phyloP scores from a whole-genome alignment of 2,329 filamentous ascomycete species.

The Pyricularia grisea region DNA sequence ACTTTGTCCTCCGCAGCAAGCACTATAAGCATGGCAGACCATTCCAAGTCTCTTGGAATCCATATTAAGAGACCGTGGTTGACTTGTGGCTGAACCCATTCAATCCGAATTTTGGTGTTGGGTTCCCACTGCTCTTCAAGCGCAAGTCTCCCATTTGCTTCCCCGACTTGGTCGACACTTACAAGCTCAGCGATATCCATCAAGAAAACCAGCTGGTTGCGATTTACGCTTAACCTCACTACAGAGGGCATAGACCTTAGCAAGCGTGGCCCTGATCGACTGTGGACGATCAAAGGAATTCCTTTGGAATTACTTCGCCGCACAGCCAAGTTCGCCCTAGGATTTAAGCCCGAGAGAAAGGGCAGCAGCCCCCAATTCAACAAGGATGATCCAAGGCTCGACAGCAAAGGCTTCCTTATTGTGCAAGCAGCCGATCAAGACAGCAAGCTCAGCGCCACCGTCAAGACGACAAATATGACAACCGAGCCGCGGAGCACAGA shows the following conservation, averaged over 20 bases:
- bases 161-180: too few relatives aligned
- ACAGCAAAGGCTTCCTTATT: conserved; percentile 1
- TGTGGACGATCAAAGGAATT: neutral
- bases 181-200: too few relatives aligned
- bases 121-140: neutral
- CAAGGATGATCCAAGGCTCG: neutral
- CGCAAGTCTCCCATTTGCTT: neutral
- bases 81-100: conserved; percentile 1
- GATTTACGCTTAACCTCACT: neutral
- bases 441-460: neutral
- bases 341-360: neutral
- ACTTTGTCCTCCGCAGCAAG: too few relatives aligned
- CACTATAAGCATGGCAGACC: neutral
- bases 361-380: neutral
- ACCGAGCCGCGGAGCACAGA: neutral
- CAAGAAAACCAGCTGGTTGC: too few relatives aligned
- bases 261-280: neutral
- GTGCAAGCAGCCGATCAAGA: neutral
- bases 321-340: neutral
- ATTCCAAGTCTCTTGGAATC: neutral
- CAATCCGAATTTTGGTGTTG: neutral
- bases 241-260: neutral
- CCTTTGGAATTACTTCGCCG: neutral
- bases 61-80: neutral
- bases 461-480: too few relatives aligned